These are phyloP conservation scores for Agaricus subrufescens DNA, from an alignment of 768 basidiomycete genomes.

Conservation along the genomic window DNA sequence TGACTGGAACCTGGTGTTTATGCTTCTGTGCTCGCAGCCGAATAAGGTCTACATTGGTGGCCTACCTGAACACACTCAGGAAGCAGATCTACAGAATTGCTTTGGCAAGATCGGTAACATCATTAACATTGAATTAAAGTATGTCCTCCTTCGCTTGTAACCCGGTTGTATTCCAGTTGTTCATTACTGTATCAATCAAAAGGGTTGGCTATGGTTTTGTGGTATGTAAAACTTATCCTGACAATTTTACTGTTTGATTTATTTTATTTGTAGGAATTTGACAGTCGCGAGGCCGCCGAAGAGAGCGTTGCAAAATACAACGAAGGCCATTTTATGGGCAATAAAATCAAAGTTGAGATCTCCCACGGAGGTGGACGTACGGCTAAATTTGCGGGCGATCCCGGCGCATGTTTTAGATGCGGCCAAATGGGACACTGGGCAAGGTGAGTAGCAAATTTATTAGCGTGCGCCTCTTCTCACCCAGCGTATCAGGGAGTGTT, in stretches of 20 bases:
- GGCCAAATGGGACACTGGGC: slow-evolving; percentile 88
- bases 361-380: slow-evolving; percentile 82
- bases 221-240: slow-evolving; percentile 42
- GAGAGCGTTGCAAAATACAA: slow-evolving; percentile 86
- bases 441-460: slow-evolving; percentile 42
- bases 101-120: slow-evolving; percentile 84
- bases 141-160: slow-evolving; percentile 23
- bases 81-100: slow-evolving; percentile 81
- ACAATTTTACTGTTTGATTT: neutral
- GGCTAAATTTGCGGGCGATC: slow-evolving; percentile 79
- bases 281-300: slow-evolving; percentile 74
- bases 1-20: slow-evolving; percentile 60
- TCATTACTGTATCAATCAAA: slow-evolving; percentile 11
- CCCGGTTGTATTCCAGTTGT: slow-evolving; percentile 4
- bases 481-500: slow-evolving; percentile 57
- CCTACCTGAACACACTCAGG: slow-evolving; percentile 80
- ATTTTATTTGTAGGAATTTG: slow-evolving; percentile 63
- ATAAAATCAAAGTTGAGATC: slow-evolving; percentile 84
- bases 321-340: slow-evolving; percentile 89
- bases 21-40: slow-evolving; percentile 67
- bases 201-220: slow-evolving; percentile 90
- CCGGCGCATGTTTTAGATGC: slow-evolving; percentile 86
- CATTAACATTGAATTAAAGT: slow-evolving; percentile 80
- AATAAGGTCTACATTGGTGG: slow-evolving; percentile 93
- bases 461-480: neutral